These are phyloP conservation scores for Volvox reticuliferus DNA, from an alignment of 139 green algal species.

Conservation along the genomic window DNA sequence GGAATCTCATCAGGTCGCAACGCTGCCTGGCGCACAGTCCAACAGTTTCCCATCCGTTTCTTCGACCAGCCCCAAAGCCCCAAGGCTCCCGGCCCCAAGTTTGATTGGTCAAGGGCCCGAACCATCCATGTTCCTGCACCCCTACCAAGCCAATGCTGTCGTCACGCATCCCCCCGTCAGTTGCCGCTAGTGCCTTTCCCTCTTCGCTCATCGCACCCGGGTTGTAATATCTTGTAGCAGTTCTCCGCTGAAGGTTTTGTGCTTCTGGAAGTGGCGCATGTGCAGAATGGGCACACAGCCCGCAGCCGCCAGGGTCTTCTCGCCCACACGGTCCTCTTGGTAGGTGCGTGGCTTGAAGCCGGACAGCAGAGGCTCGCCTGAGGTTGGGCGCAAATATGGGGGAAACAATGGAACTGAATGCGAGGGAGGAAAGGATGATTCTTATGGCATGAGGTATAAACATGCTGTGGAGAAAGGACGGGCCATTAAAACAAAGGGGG, in stretches of 20 bases:
- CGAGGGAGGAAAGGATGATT: no score
- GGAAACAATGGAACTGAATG: not conserved
- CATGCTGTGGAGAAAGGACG: not conserved
- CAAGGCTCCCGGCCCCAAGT: no score
- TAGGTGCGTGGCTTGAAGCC: constrained; percentile 81
- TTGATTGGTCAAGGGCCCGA: no score
- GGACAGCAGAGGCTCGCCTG: constrained; percentile 78
- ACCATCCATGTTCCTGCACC: no score
- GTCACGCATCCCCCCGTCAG: no score
- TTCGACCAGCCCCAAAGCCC: no score
- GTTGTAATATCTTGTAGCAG: constrained; percentile 57
- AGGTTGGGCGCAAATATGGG: not conserved
- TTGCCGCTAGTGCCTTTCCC: no score
- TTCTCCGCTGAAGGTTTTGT: constrained; percentile 64
- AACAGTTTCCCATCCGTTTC: no score
- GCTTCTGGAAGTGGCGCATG: constrained; percentile 94
- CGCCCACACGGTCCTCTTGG: constrained; percentile 69
- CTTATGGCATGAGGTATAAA: not conserved
- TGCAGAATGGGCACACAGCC: constrained; percentile 96
- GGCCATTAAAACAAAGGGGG: not conserved
- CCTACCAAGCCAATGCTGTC: no score
- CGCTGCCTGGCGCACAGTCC: no score
- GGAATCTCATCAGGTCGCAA: no score
- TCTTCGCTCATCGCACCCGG: not conserved
- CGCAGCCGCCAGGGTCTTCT: constrained; percentile 77